Conservation (phyloP, 108 stramenopile genomes). For the Schizochytrium sp. region DNA sequence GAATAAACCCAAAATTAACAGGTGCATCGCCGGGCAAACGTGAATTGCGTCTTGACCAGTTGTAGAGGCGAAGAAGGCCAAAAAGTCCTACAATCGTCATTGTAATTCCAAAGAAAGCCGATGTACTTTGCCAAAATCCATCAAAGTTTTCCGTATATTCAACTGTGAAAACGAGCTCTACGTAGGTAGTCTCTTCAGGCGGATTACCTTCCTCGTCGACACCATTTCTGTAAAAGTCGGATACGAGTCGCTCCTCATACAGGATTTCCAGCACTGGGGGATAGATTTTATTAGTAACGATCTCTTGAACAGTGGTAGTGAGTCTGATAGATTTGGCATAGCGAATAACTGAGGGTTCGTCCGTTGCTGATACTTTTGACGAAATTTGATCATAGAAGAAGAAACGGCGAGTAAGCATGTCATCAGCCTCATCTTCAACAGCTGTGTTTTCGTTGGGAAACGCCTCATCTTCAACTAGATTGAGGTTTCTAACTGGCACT, state of each 20-base stretch:
- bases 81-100: slow-evolving; percentile 77
- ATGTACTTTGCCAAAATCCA: slow-evolving; percentile 73
- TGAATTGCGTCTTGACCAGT: slow-evolving; percentile 57
- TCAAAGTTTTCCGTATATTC: slow-evolving; percentile 78
- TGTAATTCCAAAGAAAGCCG: slow-evolving; percentile 76
- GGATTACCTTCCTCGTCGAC: slow-evolving; percentile 44
- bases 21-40: background rate
- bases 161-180: slow-evolving; percentile 69
- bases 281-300: slow-evolving; percentile 72
- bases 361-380: slow-evolving; percentile 40
- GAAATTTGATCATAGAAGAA: slow-evolving; percentile 79
- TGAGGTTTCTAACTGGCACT: slow-evolving; percentile 76
- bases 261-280: slow-evolving; percentile 78
- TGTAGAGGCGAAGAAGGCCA: slow-evolving; percentile 42
- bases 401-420: slow-evolving; percentile 81
- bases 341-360: slow-evolving; percentile 76
- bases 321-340: slow-evolving; percentile 77
- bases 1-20: background rate
- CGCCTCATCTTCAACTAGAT: slow-evolving; percentile 62
- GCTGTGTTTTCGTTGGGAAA: slow-evolving; percentile 75
- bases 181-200: background rate
- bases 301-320: slow-evolving; percentile 68
- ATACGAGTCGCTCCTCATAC: slow-evolving; percentile 73
- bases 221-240: slow-evolving; percentile 63
- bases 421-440: slow-evolving; percentile 73